A percentile compares a stretch with the other conserved stretches of the same genome.
phyloP scores from a whole-genome alignment of 2,329 filamentous ascomycete genomes.

The Hawksworthiomyces lignivorus region DNA sequence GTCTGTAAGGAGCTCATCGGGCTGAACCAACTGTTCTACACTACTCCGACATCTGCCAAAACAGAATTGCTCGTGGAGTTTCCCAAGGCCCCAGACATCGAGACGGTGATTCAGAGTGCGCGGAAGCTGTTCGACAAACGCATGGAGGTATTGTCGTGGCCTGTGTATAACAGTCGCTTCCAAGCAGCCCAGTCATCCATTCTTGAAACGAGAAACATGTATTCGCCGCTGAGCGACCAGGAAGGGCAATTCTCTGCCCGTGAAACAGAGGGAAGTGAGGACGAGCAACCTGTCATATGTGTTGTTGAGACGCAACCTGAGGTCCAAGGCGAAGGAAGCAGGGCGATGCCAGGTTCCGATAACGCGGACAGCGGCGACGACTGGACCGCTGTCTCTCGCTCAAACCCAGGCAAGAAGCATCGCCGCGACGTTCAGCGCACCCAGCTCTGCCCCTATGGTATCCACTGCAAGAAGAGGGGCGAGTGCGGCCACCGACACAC shows the following conservation, averaged over 20 bases:
- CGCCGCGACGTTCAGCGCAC: background rate
- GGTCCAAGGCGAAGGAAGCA: no score
- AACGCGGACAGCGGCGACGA: background rate
- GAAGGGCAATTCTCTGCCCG: no score
- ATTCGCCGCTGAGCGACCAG: background rate
- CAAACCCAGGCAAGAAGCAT: background rate
- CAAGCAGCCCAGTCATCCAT: background rate
- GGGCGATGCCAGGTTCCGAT: no score
- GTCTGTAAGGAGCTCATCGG: background rate
- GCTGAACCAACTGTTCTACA: slow-evolving; percentile 4
- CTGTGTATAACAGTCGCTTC: background rate
- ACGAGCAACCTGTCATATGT: no score
- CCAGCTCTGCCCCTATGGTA: background rate
- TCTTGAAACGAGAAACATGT: background rate
- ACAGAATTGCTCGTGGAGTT: slow-evolving; percentile 5
- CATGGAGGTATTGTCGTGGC: background rate
- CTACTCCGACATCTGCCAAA: background rate
- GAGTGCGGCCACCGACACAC: slow-evolving; percentile 6
- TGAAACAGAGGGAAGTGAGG: no score
- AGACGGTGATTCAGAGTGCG: background rate
- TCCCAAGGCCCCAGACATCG: background rate
- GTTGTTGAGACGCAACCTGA: no score
- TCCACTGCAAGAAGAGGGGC: slow-evolving; percentile 6
- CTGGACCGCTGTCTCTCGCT: background rate
- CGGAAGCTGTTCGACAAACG: background rate